Evolutionary conservation across 2,329 filamentous ascomycete genomes (phyloP).

Genomic region (Pseudocercospora ulei): DNA sequence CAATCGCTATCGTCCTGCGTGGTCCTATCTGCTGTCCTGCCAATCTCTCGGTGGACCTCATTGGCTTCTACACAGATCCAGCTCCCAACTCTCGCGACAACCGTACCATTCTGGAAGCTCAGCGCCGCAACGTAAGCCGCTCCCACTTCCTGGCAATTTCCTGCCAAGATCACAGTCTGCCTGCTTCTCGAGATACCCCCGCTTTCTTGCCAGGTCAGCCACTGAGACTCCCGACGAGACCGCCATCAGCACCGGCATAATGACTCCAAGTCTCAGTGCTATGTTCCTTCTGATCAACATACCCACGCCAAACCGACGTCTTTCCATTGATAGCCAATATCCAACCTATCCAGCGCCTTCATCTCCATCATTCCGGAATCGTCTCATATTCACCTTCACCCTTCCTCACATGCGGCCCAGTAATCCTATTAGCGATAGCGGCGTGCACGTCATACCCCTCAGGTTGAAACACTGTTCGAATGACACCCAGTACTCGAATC

Average conservation of each 20-base stretch:
- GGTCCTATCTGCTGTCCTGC: too few species aligned
- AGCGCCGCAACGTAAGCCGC: slow-evolving; percentile 16
- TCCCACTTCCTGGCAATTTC: slow-evolving; percentile 8
- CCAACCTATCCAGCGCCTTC: slow-evolving; percentile 28
- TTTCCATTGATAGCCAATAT: slow-evolving; percentile 31
- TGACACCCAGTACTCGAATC: too few species aligned
- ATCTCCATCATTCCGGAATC: slow-evolving; percentile 25
- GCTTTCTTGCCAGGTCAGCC: slow-evolving; percentile 1
- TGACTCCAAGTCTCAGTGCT: background rate
- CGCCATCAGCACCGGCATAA: background rate
- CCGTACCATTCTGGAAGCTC: slow-evolving; percentile 11
- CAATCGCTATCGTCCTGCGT: too few species aligned
- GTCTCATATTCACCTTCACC: slow-evolving; percentile 27
- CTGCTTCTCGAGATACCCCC: slow-evolving; percentile 6
- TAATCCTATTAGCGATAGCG: slow-evolving; percentile 25
- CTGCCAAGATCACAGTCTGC: slow-evolving; percentile 15
- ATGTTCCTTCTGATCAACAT: slow-evolving; percentile 13
- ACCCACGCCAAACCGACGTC: slow-evolving; percentile 31
- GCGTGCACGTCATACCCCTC: slow-evolving; percentile 29
- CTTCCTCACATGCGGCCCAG: slow-evolving; percentile 24
- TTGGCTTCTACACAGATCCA: too few species aligned
- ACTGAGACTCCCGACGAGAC: background rate
- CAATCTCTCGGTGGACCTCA: too few species aligned
- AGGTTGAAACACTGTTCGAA: slow-evolving; percentile 14
- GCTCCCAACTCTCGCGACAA: slow-evolving; percentile 3